Evolutionary conservation across 2,329 filamentous ascomycete genomes (phyloP), one percentile per base, ranked within the genome.

Genomic region (Monosporascus sp.): DNA sequence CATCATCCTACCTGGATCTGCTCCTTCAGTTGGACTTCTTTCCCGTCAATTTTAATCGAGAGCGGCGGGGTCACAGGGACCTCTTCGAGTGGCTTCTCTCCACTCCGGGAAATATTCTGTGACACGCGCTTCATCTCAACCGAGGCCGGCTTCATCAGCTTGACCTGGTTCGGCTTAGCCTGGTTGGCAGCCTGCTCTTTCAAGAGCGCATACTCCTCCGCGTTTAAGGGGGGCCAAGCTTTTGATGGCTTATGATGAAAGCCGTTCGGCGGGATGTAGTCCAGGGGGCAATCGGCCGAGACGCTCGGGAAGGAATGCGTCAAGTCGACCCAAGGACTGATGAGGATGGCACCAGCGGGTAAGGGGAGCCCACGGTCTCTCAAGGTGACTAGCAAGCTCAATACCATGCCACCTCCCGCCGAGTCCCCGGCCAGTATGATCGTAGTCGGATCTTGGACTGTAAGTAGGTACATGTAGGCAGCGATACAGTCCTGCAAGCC

Each of bases 281-380:
- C 94, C 49, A 90, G 72, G 1, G 83, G 81, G 49, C 82, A 85
- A 41, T 90, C 83, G 5, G 77, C 81, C 2, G 83, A 80, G n/a
- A 96, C 81, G 60, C 92, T 97, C 0, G 94, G 94, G 59, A 97
- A 97, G 0, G 92, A 97, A 67, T 97, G 93, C 0, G 90, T 96
- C 50, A 97, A 74, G 67, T 99, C 94, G 8, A 93, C 91, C 94
- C 94, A 99, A 1, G 94, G 94, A 49, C 90, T 96, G 50, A 97
- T 89, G 41, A 97, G 76, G 45, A 97, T 86, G 5, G 88, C 92
- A 1, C 94, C 94, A 2, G 94, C 92, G 1, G 94, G 94, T 25
- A 97, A 71, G 6, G 93, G 88, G 15, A 96, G 76, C 0, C 86
- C 87, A 66, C 88, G 87, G 65, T 97, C 92, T 57, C 94, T 85